phyloP scores from a whole-genome alignment of 768 basidiomycete species.

The Stropharia rugosoannulata region DNA sequence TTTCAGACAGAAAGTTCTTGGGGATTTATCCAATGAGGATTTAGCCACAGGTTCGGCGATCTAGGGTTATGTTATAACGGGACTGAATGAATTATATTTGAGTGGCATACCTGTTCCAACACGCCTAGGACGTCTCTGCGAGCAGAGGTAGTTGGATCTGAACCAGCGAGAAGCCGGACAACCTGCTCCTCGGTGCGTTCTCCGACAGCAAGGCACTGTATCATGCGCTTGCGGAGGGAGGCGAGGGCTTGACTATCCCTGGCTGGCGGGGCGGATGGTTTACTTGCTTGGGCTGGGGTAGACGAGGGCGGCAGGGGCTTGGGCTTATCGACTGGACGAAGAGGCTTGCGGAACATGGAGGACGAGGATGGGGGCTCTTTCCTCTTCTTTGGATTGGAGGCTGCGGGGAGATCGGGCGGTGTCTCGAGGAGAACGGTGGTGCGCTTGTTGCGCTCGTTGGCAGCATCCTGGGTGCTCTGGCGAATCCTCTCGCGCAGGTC shows the following conservation, averaged over 20 bases:
- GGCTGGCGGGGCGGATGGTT: conserved; percentile 11
- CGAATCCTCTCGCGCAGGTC: conserved; percentile 43
- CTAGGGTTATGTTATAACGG: conserved; percentile 27
- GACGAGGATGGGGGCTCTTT: conserved; percentile 27
- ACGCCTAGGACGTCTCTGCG: conserved; percentile 45
- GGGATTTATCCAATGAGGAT: conserved; percentile 34
- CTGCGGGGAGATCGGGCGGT: conserved; percentile 36
- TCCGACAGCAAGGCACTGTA: conserved; percentile 50
- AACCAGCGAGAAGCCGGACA: conserved; percentile 45
- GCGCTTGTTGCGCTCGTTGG: conserved; percentile 39
- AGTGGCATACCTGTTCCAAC: conserved; percentile 44
- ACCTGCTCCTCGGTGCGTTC: conserved; percentile 52
- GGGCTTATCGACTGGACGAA: conserved; percentile 27
- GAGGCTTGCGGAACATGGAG: conserved; percentile 39
- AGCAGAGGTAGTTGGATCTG: conserved; percentile 28
- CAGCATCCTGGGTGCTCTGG: conserved; percentile 45
- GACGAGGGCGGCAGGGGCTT: conserved; percentile 4
- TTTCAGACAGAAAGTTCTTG: conserved; percentile 53
- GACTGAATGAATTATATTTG: conserved; percentile 2
- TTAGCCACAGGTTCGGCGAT: conserved; percentile 46
- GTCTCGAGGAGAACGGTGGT: conserved; percentile 51
- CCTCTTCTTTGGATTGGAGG: conserved; percentile 33
- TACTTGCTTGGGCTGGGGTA: conserved; percentile 11
- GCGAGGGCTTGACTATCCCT: conserved; percentile 3
- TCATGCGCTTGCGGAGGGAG: conserved; percentile 37